Evolutionary conservation across 2,329 filamentous ascomycete species (phyloP).

Genomic region (Akanthomyces muscarius): DNA sequence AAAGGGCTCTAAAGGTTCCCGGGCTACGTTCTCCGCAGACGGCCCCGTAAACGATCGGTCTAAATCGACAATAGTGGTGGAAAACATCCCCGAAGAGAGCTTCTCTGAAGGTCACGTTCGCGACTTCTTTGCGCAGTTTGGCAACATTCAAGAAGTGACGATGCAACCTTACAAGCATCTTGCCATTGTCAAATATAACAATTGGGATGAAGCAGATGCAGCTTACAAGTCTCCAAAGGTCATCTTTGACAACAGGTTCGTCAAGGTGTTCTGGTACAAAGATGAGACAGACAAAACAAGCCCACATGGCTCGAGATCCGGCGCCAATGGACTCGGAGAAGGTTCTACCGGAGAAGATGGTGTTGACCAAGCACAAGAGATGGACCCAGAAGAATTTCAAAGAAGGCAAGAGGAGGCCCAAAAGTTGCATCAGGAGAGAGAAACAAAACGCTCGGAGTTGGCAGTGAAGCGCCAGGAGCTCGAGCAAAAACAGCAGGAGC

Average conservation of each 20-base stretch:
- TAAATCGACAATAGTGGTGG: constrained; percentile 68
- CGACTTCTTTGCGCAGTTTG: constrained; percentile 69
- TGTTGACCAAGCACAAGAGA: constrained; percentile 39
- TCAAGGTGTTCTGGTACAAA: constrained; percentile 77
- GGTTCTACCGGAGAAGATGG: constrained; percentile 13
- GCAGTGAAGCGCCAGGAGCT: constrained; percentile 60
- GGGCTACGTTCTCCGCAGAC: constrained; percentile 60
- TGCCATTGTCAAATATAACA: constrained; percentile 66
- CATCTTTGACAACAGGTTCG: constrained; percentile 81
- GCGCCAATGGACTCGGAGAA: constrained; percentile 18
- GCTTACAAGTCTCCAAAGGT: constrained; percentile 75
- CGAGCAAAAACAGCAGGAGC: constrained; percentile 58
- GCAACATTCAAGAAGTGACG: constrained; percentile 57
- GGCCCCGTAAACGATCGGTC: constrained; percentile 59
- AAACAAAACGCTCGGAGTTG: constrained; percentile 58
- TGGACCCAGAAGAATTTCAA: constrained; percentile 67
- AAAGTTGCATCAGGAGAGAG: constrained; percentile 61
- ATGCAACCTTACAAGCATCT: constrained; percentile 64
- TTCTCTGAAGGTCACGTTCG: constrained; percentile 63
- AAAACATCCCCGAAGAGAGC: constrained; percentile 70
- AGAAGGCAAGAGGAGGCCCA: constrained; percentile 70
- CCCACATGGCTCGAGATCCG: constrained; percentile 27
- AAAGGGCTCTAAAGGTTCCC: constrained; percentile 31
- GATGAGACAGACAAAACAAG: constrained; percentile 41
- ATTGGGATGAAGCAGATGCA: constrained; percentile 61